A percentile compares a stretch with the other conserved stretches of the same genome.
These are phyloP conservation scores for Lipomyces lipofer DNA, from an alignment of 805 yeast species.

Conservation along the genomic window DNA sequence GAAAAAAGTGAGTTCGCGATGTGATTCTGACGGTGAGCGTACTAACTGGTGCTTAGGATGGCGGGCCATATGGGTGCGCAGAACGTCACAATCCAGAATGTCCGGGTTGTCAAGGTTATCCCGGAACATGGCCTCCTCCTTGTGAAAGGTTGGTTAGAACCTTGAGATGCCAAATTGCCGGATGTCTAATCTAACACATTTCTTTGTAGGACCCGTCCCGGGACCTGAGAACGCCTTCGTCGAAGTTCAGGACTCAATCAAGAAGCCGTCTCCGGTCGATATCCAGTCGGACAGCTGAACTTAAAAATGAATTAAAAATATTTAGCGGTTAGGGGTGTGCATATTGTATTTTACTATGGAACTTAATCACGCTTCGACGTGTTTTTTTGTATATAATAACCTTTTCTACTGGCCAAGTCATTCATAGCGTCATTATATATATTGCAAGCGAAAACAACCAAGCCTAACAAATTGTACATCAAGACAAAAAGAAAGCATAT, in stretches of 20 bases:
- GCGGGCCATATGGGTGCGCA: conserved; percentile 94
- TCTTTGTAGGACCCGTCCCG: conserved; percentile 63
- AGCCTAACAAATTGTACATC: too few species aligned
- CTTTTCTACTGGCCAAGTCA: neutral
- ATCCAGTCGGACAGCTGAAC: too few species aligned
- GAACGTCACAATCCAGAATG: conserved; percentile 70
- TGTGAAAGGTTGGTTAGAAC: conserved; percentile 57
- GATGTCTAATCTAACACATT: too few species aligned
- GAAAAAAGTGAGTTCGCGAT: conserved; percentile 55
- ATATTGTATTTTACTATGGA: too few species aligned
- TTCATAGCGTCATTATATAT: neutral
- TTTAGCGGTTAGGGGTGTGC: too few species aligned
- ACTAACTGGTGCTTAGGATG: conserved; percentile 50
- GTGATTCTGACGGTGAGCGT: too few species aligned
- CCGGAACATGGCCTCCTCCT: conserved; percentile 78
- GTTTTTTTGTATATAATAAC: neutral
- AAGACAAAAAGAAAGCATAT: too few species aligned
- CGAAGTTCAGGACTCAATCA: conserved; percentile 74
- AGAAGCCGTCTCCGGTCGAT: too few species aligned
- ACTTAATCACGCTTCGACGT: too few species aligned
- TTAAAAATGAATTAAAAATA: too few species aligned
- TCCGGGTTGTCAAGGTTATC: conserved; percentile 74
- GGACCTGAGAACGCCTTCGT: conserved; percentile 81
- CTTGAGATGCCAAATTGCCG: too few species aligned
- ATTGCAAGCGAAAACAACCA: neutral